phyloP scores from a whole-genome alignment of 2,329 filamentous ascomycete species.

The Tolypocladium nubicola region DNA sequence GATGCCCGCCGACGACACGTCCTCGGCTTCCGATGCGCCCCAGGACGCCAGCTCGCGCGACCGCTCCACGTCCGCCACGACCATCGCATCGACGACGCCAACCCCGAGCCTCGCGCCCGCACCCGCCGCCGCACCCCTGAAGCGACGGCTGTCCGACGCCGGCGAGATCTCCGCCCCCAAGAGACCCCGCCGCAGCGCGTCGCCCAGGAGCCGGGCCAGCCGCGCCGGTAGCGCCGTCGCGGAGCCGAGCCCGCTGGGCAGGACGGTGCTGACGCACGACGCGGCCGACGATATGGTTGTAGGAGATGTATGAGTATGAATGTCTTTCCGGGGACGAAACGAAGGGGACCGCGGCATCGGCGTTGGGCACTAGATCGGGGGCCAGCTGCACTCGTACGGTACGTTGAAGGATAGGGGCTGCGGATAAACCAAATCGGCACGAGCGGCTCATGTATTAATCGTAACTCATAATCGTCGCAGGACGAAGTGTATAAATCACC shows the following conservation, averaged over 20 bases:
- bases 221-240: neutral
- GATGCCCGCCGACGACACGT: neutral
- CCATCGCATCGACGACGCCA: neutral
- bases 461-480: neutral
- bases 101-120: neutral
- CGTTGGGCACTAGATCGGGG: neutral
- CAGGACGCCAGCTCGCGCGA: neutral
- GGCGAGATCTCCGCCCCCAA: neutral
- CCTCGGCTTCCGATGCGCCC: neutral
- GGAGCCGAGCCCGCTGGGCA: neutral
- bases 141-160: neutral
- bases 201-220: neutral
- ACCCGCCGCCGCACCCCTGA: neutral
- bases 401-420: neutral
- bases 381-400: no score
- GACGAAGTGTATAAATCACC: neutral
- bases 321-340: neutral
- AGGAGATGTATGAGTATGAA: neutral
- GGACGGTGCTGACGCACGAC: neutral
- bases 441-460: neutral
- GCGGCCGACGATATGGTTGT: neutral
- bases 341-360: neutral
- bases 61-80: neutral
- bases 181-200: neutral
- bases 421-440: neutral